Conservation (phyloP, 257 asterid genomes). For the Solanum tacnaense region DNA sequence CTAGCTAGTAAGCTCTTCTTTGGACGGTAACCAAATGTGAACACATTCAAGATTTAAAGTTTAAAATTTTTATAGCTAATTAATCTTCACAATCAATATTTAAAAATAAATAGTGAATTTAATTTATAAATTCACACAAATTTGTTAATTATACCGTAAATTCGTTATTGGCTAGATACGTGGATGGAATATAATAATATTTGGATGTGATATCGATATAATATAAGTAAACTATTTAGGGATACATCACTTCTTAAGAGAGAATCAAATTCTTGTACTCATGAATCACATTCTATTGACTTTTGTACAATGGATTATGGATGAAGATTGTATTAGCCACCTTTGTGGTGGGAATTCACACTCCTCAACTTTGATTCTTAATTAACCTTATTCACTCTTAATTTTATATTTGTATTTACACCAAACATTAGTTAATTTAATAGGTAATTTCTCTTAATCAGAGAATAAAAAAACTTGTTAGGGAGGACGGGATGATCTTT, state of each 20-base stretch:
- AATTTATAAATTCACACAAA: not conserved
- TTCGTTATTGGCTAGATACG: not conserved
- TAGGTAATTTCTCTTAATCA: no score
- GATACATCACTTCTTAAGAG: not conserved
- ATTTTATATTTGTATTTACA: no score
- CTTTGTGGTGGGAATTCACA: not conserved
- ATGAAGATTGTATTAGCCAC: not conserved
- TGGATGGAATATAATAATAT: not conserved
- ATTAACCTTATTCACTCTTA: no score
- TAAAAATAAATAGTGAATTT: not conserved
- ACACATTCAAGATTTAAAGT: no score
- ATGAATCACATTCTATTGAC: not conserved
- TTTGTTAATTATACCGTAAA: no score
- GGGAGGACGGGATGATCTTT: no score
- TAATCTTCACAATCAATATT: not conserved
- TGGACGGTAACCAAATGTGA: not conserved
- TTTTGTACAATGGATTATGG: not conserved
- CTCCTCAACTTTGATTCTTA: not conserved
- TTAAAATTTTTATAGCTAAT: not conserved
- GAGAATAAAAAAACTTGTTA: no score
- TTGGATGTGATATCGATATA: not conserved
- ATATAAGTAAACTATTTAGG: not conserved
- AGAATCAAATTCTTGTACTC: not conserved
- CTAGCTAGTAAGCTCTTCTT: not conserved
- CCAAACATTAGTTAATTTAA: no score